phyloP scores from a whole-genome alignment of 176 grass and related monocot genomes.

The Oryza coarctata region DNA sequence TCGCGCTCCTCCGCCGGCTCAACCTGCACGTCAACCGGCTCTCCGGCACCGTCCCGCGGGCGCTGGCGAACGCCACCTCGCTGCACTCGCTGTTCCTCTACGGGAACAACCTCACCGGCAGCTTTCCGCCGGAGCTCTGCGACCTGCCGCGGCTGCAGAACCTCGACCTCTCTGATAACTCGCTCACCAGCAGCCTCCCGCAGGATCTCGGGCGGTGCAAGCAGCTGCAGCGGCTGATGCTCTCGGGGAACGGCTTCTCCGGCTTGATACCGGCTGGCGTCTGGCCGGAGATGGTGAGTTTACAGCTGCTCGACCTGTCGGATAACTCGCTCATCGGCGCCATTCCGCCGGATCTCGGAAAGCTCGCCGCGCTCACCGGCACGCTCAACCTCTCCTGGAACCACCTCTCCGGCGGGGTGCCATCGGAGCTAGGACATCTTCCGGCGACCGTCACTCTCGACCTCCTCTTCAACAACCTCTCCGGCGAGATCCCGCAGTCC shows the following conservation, averaged over 20 bases:
- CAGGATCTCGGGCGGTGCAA: constrained; percentile 37
- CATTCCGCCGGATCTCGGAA: constrained; percentile 60
- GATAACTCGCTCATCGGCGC: constrained; percentile 54
- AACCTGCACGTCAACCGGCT: constrained; percentile 83
- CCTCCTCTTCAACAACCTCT: constrained; percentile 81
- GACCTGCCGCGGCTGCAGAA: constrained; percentile 62
- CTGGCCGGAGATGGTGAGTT: constrained; percentile 52
- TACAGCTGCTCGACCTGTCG: constrained; percentile 80
- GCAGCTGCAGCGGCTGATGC: constrained; percentile 59
- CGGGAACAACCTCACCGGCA: constrained; percentile 60
- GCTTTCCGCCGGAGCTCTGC: constrained; percentile 50
- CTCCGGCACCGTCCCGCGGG: constrained; percentile 31
- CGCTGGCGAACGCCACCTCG: constrained; percentile 65
- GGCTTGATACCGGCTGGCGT: constrained; percentile 42
- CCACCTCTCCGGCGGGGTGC: constrained; percentile 60
- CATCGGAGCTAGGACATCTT: constrained; percentile 50
- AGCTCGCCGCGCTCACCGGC: constrained; percentile 55
- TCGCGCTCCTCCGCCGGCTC: constrained; percentile 65
- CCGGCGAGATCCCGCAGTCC: constrained; percentile 74
- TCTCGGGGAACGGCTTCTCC: constrained; percentile 39
- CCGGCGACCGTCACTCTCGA: constrained; percentile 76
- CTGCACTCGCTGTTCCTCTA: constrained; percentile 81
- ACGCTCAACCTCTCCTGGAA: constrained; percentile 76
- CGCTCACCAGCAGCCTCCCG: constrained; percentile 46
- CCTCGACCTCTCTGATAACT: constrained; percentile 74